Evolutionary conservation across 495 filamentous ascomycete species (phyloP).

Genomic region (Xylaria bambusicola): DNA sequence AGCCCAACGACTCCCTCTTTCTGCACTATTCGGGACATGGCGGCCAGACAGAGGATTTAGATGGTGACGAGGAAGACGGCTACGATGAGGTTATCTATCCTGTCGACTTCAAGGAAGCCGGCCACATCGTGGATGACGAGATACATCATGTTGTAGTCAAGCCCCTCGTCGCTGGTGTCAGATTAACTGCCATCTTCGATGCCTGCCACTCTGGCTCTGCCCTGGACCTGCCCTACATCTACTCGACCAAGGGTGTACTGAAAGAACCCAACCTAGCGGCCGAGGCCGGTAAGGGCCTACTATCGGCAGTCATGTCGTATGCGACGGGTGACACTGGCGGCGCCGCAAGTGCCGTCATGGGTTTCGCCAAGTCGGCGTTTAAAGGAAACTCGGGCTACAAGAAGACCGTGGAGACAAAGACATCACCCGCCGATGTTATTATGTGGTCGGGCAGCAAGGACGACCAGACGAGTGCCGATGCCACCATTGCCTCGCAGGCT

Average conservation of each 20-base stretch:
- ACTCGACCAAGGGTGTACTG: slow-evolving; percentile 91
- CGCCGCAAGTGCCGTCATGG: slow-evolving; percentile 70
- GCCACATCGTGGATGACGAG: slow-evolving; percentile 96
- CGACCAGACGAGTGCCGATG: slow-evolving; percentile 78
- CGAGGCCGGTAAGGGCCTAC: slow-evolving; percentile 87
- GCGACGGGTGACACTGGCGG: slow-evolving; percentile 79
- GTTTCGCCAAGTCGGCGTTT: slow-evolving; percentile 86
- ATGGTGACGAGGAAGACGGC: slow-evolving; percentile 87
- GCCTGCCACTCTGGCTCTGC: slow-evolving; percentile 96
- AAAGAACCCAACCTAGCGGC: slow-evolving; percentile 98
- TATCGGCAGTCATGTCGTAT: slow-evolving; percentile 81
- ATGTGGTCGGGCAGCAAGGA: slow-evolving; percentile 99
- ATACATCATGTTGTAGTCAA: slow-evolving; percentile 89
- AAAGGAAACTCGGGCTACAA: slow-evolving; percentile 81
- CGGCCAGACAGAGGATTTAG: slow-evolving; percentile 46
- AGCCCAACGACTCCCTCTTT: slow-evolving; percentile 53
- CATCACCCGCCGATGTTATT: slow-evolving; percentile 92
- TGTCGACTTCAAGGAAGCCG: slow-evolving; percentile 82
- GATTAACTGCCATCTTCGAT: slow-evolving; percentile 95
- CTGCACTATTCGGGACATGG: slow-evolving; percentile 64
- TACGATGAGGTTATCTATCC: slow-evolving; percentile 98
- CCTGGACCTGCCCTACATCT: slow-evolving; percentile 94
- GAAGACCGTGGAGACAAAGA: slow-evolving; percentile 83
- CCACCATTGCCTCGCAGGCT: slow-evolving; percentile 71
- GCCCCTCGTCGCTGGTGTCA: slow-evolving; percentile 79